Evolutionary conservation across 2,329 filamentous ascomycete species (phyloP).

Genomic region (Diaporthe batatas): DNA sequence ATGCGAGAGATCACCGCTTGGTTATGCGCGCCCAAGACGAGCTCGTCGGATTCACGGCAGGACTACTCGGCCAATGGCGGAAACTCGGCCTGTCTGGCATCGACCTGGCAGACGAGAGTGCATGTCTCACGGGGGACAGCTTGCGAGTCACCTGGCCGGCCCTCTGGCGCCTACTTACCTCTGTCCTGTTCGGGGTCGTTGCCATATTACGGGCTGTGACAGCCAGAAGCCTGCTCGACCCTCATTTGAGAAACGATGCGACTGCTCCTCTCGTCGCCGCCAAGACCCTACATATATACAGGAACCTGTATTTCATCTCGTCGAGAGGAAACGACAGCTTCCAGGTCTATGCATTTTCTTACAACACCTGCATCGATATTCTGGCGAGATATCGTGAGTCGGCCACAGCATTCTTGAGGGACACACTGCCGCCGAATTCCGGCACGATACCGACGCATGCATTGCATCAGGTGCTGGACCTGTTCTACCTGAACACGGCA

Average conservation of each 20-base stretch:
- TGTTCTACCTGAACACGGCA: slow-evolving; percentile 89
- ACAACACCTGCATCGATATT: slow-evolving; percentile 85
- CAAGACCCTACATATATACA: slow-evolving; percentile 79
- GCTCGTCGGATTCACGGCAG: slow-evolving; percentile 75
- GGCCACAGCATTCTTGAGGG: slow-evolving; percentile 75
- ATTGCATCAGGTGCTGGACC: slow-evolving; percentile 79
- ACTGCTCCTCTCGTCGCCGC: slow-evolving; percentile 75
- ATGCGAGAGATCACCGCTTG: slow-evolving; percentile 52
- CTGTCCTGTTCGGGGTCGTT: slow-evolving; percentile 80
- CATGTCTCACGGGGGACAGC: slow-evolving; percentile 75
- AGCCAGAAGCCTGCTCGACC: slow-evolving; percentile 71
- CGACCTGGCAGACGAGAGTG: slow-evolving; percentile 75
- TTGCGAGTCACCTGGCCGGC: slow-evolving; percentile 75
- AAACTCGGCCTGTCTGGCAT: slow-evolving; percentile 80
- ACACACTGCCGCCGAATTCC: slow-evolving; percentile 64
- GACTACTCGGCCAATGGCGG: slow-evolving; percentile 79
- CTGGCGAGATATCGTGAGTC: slow-evolving; percentile 78
- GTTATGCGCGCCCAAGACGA: slow-evolving; percentile 63
- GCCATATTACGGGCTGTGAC: slow-evolving; percentile 81
- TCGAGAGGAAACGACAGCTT: slow-evolving; percentile 80
- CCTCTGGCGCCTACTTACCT: slow-evolving; percentile 82
- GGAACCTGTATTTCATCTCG: slow-evolving; percentile 86
- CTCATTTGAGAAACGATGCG: slow-evolving; percentile 57
- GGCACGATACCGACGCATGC: slow-evolving; percentile 73
- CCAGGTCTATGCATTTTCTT: slow-evolving; percentile 87